phyloP scores from a whole-genome alignment of 352 stramenopile genomes.

The Phytophthora cryptogea region DNA sequence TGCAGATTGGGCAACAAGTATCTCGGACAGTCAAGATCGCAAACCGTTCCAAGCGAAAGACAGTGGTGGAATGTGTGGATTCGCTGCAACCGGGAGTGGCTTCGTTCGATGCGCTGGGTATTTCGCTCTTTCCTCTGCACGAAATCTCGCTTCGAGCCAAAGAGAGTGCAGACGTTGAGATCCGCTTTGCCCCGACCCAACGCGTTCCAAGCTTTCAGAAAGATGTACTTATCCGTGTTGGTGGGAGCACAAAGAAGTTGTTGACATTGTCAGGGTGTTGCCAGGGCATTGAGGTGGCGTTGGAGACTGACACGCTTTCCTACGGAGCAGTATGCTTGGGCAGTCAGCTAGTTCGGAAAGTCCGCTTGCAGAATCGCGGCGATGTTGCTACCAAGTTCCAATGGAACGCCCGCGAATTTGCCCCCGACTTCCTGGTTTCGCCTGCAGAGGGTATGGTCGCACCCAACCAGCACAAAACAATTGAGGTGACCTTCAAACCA shows the following conservation, averaged over 20 bases:
- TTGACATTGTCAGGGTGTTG: constrained; percentile 84
- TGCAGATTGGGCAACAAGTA: constrained; percentile 83
- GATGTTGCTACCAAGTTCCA: constrained; percentile 90
- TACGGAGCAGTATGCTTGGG: constrained; percentile 92
- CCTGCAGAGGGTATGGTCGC: constrained; percentile 83
- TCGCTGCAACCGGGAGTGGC: constrained; percentile 22
- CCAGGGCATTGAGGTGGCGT: constrained; percentile 89
- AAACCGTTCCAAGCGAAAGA: constrained; percentile 85
- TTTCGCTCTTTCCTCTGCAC: constrained; percentile 70
- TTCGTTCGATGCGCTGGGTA: constrained; percentile 47
- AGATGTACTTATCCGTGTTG: constrained; percentile 64
- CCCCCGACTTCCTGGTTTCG: constrained; percentile 79
- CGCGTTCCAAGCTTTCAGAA: constrained; percentile 69
- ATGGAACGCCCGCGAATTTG: constrained; percentile 82
- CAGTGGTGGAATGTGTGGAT: constrained; percentile 64
- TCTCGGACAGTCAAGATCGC: constrained; percentile 78
- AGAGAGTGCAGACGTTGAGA: constrained; percentile 76
- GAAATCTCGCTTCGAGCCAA: constrained; percentile 76
- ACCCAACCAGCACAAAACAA: constrained; percentile 83
- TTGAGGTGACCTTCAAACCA: constrained; percentile 93
- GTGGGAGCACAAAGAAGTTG: constrained; percentile 75
- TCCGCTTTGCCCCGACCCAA: constrained; percentile 73
- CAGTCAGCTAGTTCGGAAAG: constrained; percentile 80
- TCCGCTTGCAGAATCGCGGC: constrained; percentile 91
- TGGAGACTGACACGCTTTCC: constrained; percentile 89